Conservation (phyloP, 2,329 filamentous ascomycete species). For the Talaromyces sp. region DNA sequence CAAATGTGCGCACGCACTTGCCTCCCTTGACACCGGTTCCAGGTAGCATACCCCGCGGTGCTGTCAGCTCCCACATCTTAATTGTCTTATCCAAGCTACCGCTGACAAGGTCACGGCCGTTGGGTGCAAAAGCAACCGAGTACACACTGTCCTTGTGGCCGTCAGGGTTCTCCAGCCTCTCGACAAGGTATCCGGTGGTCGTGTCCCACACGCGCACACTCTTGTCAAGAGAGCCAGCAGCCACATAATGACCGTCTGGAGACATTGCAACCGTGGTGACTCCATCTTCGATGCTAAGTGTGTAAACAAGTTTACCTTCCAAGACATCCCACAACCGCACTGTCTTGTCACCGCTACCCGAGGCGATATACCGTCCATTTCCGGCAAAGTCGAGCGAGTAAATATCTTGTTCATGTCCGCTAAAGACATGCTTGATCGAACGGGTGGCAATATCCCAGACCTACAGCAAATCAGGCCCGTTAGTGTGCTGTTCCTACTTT, state of each 20-base stretch:
- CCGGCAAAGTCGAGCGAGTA: slow-evolving; percentile 94
- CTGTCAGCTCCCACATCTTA: slow-evolving; percentile 95
- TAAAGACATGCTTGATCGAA: slow-evolving; percentile 85
- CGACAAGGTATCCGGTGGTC: slow-evolving; percentile 75
- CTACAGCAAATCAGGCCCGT: slow-evolving; percentile 2
- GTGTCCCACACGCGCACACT: slow-evolving; percentile 97
- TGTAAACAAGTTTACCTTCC: slow-evolving; percentile 73
- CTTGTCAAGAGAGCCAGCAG: slow-evolving; percentile 93
- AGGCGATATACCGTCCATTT: slow-evolving; percentile 90
- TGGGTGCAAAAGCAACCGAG: slow-evolving; percentile 91
- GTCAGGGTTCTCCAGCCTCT: slow-evolving; percentile 85
- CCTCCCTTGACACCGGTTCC: slow-evolving; percentile 72
- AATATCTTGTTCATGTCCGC: slow-evolving; percentile 98
- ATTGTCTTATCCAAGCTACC: slow-evolving; percentile 97
- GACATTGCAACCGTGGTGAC: slow-evolving; percentile 98
- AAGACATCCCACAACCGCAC: slow-evolving; percentile 97
- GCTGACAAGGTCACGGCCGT: slow-evolving; percentile 86
- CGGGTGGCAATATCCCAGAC: slow-evolving; percentile 90
- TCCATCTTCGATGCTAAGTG: slow-evolving; percentile 89
- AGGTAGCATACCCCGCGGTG: slow-evolving; percentile 62
- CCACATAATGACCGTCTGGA: slow-evolving; percentile 88
- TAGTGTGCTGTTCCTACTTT: neutral
- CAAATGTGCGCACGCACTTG: slow-evolving; percentile 93
- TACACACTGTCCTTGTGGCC: slow-evolving; percentile 98
- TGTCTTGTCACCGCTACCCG: slow-evolving; percentile 88